phyloP scores from a whole-genome alignment of 2,329 filamentous ascomycete genomes.

The Botrytis deweyae region DNA sequence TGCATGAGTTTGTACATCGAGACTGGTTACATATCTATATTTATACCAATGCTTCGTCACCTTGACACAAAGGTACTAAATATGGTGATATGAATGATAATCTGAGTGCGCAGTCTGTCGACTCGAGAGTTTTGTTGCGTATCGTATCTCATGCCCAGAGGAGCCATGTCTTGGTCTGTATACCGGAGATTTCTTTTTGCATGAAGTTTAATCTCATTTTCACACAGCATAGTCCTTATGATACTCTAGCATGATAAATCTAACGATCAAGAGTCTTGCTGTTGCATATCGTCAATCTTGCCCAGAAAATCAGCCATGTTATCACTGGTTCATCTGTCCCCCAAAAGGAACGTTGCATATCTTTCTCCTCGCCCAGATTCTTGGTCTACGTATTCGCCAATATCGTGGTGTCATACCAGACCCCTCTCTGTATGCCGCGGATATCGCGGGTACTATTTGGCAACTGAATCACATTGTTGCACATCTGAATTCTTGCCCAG shows the following conservation, averaged over 20 bases:
- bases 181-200: not conserved
- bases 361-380: not conserved
- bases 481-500: not conserved
- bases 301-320: not conserved
- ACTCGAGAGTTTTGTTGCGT: not conserved
- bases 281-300: not conserved
- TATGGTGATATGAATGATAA: not conserved
- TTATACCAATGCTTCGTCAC: not conserved
- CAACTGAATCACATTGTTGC: not conserved
- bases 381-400: not conserved
- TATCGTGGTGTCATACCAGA: not conserved
- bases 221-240: not conserved
- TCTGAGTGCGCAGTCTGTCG: not conserved
- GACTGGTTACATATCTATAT: not conserved
- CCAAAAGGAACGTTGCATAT: not conserved
- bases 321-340: not conserved
- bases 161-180: not conserved
- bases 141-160: not conserved
- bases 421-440: not conserved
- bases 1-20: not conserved
- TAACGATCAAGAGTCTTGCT: not conserved
- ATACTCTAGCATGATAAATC: not conserved
- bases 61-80: not conserved
- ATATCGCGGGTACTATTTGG: not conserved
- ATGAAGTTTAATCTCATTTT: not conserved